A percentile compares a stretch with the other conserved stretches of the same genome.
Conservation (phyloP, 129 eudicot species). For the Saposhnikovia divaricata region DNA sequence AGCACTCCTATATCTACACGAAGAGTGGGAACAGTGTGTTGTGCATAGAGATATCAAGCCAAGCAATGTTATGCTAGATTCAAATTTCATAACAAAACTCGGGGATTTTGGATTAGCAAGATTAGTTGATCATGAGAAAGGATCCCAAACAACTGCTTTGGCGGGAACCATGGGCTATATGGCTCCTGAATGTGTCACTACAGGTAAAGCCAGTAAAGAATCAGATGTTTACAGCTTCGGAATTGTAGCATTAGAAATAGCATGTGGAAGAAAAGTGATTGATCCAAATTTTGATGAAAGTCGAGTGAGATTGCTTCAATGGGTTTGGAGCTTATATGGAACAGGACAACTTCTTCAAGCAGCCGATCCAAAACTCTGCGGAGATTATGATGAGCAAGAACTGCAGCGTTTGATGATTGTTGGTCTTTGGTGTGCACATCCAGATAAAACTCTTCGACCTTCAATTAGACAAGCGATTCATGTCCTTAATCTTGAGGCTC, state of each 20-base stretch:
- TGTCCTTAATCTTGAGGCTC: constrained; percentile 21
- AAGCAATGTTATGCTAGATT: constrained; percentile 33
- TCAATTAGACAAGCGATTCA: constrained; percentile 22
- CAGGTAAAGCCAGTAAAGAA: constrained; percentile 27
- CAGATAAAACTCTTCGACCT: constrained; percentile 19
- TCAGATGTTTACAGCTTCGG: constrained; percentile 37
- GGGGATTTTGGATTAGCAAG: constrained; percentile 36
- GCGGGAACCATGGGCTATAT: constrained; percentile 34
- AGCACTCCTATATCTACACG: constrained; percentile 24
- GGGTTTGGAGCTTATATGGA: constrained; percentile 26
- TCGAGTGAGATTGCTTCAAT: neutral
- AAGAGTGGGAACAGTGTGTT: constrained; percentile 27
- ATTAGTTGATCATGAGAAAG: constrained; percentile 26
- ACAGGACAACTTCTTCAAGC: constrained; percentile 19
- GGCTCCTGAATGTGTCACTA: constrained; percentile 26
- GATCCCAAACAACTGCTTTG: constrained; percentile 15
- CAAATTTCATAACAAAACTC: constrained; percentile 22
- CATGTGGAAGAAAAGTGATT: constrained; percentile 20
- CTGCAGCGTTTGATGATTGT: constrained; percentile 24
- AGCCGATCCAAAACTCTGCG: constrained; percentile 19
- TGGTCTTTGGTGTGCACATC: constrained; percentile 3
- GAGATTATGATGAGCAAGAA: constrained; percentile 10
- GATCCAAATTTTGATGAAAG: neutral
- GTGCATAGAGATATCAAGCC: constrained; percentile 19
- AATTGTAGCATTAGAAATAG: constrained; percentile 22